Evolutionary conservation across 495 filamentous ascomycete species (phyloP).

Genomic region (Penicillium samsonianum): DNA sequence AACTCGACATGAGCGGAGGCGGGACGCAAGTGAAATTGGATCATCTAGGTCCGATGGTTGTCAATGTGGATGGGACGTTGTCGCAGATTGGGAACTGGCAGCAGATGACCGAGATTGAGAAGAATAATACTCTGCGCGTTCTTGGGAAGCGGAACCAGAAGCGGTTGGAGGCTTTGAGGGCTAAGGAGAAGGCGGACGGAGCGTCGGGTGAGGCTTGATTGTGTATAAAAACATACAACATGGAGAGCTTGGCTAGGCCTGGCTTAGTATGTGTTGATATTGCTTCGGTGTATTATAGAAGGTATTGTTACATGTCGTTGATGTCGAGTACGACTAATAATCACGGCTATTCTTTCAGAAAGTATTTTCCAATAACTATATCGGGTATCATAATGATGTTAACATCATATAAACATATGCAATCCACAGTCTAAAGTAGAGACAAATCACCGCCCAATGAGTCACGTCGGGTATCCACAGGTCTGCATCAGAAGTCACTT

Average conservation of each 20-base stretch:
- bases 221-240: neutral
- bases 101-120: conserved; percentile 64
- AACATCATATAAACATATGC: neutral
- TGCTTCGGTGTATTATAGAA: neutral
- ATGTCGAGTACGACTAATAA: neutral
- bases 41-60: conserved; percentile 65
- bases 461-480: neutral
- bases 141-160: conserved; percentile 64
- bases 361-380: neutral
- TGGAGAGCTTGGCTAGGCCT: neutral
- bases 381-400: conserved; percentile 3
- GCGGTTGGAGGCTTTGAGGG: conserved; percentile 56
- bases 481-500: neutral
- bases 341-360: neutral
- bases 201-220: conserved; percentile 3
- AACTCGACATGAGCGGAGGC: conserved; percentile 51
- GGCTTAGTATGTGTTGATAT: neutral
- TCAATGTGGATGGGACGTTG: conserved; percentile 65
- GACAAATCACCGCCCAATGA: neutral
- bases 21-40: conserved; percentile 53
- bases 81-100: conserved; percentile 68
- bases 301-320: neutral
- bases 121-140: conserved; percentile 60
- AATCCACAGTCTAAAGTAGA: neutral
- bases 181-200: conserved; percentile 18